Evolutionary conservation across 2,329 filamentous ascomycete species (phyloP), one percentile per base, ranked within the genome.

Genomic region (Epichloe aotearoae): DNA sequence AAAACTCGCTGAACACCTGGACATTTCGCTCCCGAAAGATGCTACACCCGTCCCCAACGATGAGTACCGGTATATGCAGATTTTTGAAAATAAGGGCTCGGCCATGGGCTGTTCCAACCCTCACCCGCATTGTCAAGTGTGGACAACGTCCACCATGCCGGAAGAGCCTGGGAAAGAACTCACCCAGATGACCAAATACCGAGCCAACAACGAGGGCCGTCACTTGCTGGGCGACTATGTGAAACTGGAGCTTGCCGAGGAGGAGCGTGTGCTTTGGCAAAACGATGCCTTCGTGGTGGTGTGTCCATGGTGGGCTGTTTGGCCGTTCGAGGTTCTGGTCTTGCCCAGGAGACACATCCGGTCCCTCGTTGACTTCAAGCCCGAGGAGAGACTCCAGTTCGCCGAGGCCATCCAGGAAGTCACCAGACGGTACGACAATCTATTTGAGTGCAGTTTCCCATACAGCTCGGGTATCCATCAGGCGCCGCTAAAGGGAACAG

Each of bases 91-190:
- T 74, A 98, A 98, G 70, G 93, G 93, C 48, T 82, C 86, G 1
- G 88, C 91, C 11, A 98, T 98, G 93, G 93, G 93, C 48, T 98
- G 93, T 73, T 97, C 91, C 1, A 98, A 98, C 66, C 93, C 93
- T 1, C 93, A 98, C 66, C 93, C 93, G 0, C 93, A 98, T 69
- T 91, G 93, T 53, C 93, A 98, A 67, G 77, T 96, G 55, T 98
- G 93, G 93, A 93, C 88, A 2, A 95, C 90, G 0, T 95, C 88
- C 20, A 85, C 83, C 6, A 72, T 96, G 58, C 93, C 93, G 0
- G 90, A 97, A 64, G 93, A 98, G 67, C 88, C 88, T 0, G 79
- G 77, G 1, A 78, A 85, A 41, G 93, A 98, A 67, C 71, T 95
- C 19, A 71, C 73, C 41, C 83, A 95, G 60, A 75, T 96, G 74